Evolutionary conservation across 2,329 filamentous ascomycete genomes (phyloP).

Genomic region (Cytospora piceicola): DNA sequence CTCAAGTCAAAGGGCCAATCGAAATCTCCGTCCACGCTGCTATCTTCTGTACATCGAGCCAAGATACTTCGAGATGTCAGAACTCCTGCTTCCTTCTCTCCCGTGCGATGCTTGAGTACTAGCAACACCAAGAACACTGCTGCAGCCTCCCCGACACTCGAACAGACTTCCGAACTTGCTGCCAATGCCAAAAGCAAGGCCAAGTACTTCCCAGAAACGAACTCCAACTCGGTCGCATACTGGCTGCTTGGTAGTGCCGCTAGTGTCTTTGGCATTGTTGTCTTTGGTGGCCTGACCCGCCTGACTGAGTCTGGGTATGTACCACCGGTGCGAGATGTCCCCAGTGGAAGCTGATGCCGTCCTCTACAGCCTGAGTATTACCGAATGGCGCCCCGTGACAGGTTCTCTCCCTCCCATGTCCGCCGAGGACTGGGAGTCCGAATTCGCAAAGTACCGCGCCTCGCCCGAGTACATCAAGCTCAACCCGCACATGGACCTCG

Average conservation of each 20-base stretch:
- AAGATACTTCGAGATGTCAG: conserved; percentile 3
- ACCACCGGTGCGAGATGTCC: not conserved
- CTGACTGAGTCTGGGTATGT: conserved; percentile 92
- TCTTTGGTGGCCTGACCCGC: conserved; percentile 90
- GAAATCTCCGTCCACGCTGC: not conserved
- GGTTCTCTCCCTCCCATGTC: conserved; percentile 85
- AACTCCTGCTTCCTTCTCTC: conserved; percentile 12
- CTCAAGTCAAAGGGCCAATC: conserved; percentile 32
- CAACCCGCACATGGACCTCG: conserved; percentile 89
- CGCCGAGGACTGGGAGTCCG: conserved; percentile 81
- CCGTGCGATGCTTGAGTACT: conserved; percentile 21
- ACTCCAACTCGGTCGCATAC: conserved; percentile 78
- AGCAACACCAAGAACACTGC: conserved; percentile 25
- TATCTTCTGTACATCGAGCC: conserved; percentile 13
- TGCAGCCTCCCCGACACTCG: conserved; percentile 12
- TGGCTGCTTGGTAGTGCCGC: conserved; percentile 91
- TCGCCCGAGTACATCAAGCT: conserved; percentile 92
- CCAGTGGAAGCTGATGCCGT: conserved; percentile 30
- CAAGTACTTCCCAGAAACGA: conserved; percentile 61
- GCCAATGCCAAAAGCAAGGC: conserved; percentile 36
- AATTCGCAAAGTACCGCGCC: conserved; percentile 89
- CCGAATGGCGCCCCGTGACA: conserved; percentile 97
- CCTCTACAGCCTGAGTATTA: conserved; percentile 80
- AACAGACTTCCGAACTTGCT: conserved; percentile 13
- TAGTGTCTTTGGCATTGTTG: conserved; percentile 95